Evolutionary conservation across 306 rosid genomes (phyloP), one percentile per base, ranked within the genome.

Genomic region (Cyamopsis tetragonoloba): DNA sequence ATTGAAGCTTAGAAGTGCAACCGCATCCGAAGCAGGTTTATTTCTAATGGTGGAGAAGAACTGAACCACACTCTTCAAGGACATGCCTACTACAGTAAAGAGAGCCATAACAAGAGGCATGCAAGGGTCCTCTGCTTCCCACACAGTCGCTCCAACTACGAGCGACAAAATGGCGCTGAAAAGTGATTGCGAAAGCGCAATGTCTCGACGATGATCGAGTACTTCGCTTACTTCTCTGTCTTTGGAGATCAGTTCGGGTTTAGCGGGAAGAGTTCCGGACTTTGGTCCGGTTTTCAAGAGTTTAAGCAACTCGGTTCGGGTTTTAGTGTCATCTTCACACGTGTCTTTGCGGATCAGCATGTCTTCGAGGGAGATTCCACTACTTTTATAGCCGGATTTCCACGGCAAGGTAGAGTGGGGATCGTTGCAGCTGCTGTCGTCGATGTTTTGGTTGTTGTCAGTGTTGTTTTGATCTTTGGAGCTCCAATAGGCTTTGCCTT

Each of bases 81-180:
- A 90, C 81, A 90, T 90, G 76, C 83, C 84, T 64, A 93, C 97
- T 11, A 90, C 96, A 0, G 70, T 60, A 74, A 88, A 79, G 37
- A 90, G 96, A 66, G 96, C 99, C 24, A 82, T 59, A 31, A 93
- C 80, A 22, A 93, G 96, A 44, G 96, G 96, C 90, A 78, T 75
- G 78, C 96, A 91, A 49, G 90, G 82, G 46, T 85, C 86, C 54
- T 83, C 86, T 7, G 97, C 91, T 82, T 88, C 62, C 96, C 96
- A 88, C 26, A 79, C 73, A 18, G 81, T 79, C 24, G 77, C 49
- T 46, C 97, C 96, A 2, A 93, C 99, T 42, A 77, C 37, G 44
- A 88, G 81, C 2, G 96, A 90, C 66, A 90, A 53, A 7, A 86
- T 19, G 4, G 90, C 88, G 15, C 96, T 93, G 84, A 90, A 93